phyloP scores from a whole-genome alignment of 2,329 filamentous ascomycete species.

The Fusarium graminum region DNA sequence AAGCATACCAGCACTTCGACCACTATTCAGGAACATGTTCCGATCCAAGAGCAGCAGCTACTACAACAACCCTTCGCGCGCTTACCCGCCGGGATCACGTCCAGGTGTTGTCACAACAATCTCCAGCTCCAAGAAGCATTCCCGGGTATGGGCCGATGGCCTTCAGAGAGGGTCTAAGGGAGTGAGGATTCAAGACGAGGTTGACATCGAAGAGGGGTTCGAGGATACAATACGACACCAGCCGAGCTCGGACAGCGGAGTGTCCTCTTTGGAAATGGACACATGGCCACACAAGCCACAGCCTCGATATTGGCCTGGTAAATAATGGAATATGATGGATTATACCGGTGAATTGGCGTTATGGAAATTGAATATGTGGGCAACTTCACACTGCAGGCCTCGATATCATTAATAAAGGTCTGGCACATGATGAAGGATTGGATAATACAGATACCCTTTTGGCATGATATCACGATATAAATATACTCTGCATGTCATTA shows the following conservation, averaged over 20 bases:
- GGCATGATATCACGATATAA: not conserved
- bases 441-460: not conserved
- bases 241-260: constrained; percentile 29
- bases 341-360: constrained; percentile 32
- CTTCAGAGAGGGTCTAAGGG: constrained; percentile 43
- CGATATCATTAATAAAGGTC: constrained; percentile 6
- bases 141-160: constrained; percentile 39
- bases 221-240: constrained; percentile 34
- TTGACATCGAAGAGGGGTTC: constrained; percentile 40
- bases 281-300: constrained; percentile 41
- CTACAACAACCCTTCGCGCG: constrained; percentile 39
- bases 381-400: constrained; percentile 16
- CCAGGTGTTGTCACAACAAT: constrained; percentile 34
- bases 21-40: constrained; percentile 46
- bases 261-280: constrained; percentile 45
- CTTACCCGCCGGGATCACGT: constrained; percentile 36
- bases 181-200: constrained; percentile 44
- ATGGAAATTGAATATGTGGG: constrained; percentile 1
- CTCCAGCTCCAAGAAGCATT: constrained; percentile 30
- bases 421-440: constrained; percentile 1
- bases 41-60: constrained; percentile 46
- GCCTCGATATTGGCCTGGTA: constrained; percentile 37
- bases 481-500: not conserved
- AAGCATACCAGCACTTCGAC: constrained; percentile 54
- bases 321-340: constrained; percentile 18